Evolutionary conservation across 148 eudicot genomes (phyloP), one percentile per base, ranked within the genome.

Genomic region (Cornus kousa): DNA sequence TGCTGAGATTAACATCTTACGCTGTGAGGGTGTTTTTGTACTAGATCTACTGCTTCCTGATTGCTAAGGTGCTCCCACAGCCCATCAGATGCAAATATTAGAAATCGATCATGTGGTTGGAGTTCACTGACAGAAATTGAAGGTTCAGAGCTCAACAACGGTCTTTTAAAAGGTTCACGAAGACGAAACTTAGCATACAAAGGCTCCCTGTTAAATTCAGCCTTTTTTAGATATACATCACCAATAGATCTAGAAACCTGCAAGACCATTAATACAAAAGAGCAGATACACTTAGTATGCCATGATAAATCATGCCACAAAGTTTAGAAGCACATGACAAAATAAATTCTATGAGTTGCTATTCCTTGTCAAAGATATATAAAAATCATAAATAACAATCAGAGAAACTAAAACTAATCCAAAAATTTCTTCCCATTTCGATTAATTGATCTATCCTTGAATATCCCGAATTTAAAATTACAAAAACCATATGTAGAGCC

Each of bases 71-170:
- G 97, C 82, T 92, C 94, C 97, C 97, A 92, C 22, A 92, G 89
- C 68, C 97, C 97, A 85, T 92, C 97, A 71, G 97, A 92, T 68
- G 97, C 97, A 80, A 91, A 91, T 80, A 92, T 92, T 71, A 92
- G 84, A 83, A 92, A 92, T 81, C 88, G 94, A 83, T 92, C 97
- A 5, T 88, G 85, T 77, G 91, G 86, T 80, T 85, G 85, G 72
- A 92, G 82, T 77, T 90, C 91, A 74, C 84, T 88, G 77, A 82
- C 89, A 40, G 85, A 85, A 50, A 91, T 87, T n/a, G 90, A 72
- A 4, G 97, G 97, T 0, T 92, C 94, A 73, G 97, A 67, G 70
- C 89, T 91, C 78, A 92, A 71, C 66, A 92, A 88, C 2, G 97
- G 97, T 75, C 86, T 87, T 77, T 77, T 80, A 71, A 92, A 88